These are phyloP conservation scores for Hirsutella rhossiliensis DNA, from an alignment of 2,329 filamentous ascomycete species.

Conservation along the genomic window DNA sequence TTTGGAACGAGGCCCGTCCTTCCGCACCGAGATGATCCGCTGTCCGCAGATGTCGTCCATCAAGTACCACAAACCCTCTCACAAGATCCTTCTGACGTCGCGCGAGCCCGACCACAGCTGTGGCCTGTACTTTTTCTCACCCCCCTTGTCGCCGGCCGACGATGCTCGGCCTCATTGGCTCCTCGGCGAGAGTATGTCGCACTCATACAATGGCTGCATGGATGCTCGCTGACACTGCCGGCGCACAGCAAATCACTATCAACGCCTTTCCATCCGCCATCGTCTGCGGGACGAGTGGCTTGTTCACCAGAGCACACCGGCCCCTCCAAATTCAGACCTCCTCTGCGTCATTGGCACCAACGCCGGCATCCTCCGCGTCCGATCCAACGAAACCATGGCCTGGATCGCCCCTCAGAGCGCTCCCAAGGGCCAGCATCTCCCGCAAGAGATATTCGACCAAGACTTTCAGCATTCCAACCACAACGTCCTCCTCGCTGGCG, in stretches of 20 bases:
- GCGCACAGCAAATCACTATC: conserved; percentile 17
- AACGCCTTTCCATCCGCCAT: conserved; percentile 17
- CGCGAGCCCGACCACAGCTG: conserved; percentile 17
- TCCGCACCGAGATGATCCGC: conserved; percentile 23
- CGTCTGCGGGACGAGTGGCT: conserved; percentile 15
- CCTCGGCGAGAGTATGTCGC: conserved; percentile 20
- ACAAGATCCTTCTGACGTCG: conserved; percentile 30
- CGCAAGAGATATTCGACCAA: conserved; percentile 32
- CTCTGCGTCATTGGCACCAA: conserved; percentile 36
- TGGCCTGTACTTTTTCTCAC: conserved; percentile 26
- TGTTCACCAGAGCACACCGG: conserved; percentile 29
- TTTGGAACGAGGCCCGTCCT: background rate
- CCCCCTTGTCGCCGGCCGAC: conserved; percentile 14
- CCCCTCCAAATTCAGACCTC: conserved; percentile 24
- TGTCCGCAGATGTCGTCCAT: conserved; percentile 32
- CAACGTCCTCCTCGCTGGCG: conserved; percentile 37
- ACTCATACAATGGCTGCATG: background rate
- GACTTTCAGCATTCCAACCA: conserved; percentile 32
- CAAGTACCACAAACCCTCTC: conserved; percentile 29
- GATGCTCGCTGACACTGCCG: background rate
- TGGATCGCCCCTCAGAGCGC: conserved; percentile 19
- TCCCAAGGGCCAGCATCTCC: conserved; percentile 9
- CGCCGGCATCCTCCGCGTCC: conserved; percentile 29
- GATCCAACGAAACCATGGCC: conserved; percentile 15
- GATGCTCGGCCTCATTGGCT: conserved; percentile 23